Percentiles rank a stretch among this genome's conserved stretches.
These are phyloP conservation scores for Paraurostyla sp. DNA, from an alignment of 73 alveolate genomes.

Conservation along the genomic window DNA sequence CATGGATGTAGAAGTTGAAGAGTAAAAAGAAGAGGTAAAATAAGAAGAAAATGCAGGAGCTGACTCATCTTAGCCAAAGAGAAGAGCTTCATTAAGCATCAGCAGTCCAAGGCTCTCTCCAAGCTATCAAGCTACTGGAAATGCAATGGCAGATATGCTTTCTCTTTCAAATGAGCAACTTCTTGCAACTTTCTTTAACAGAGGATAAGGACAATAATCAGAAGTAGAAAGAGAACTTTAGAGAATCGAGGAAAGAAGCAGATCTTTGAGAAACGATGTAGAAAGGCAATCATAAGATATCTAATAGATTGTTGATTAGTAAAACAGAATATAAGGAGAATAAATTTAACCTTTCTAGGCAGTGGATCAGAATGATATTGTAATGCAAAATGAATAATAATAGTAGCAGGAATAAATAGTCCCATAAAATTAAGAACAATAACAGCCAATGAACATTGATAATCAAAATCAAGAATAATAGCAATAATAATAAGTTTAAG, in stretches of 20 bases:
- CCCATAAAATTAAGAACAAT: no score
- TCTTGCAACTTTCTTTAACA: no score
- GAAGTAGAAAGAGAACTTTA: background rate
- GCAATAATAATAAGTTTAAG: background rate
- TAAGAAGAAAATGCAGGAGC: background rate
- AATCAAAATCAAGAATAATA: no score
- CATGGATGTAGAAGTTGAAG: background rate
- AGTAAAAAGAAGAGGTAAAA: background rate
- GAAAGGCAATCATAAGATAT: slow-evolving; percentile 14
- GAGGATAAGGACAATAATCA: no score
- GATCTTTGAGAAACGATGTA: background rate
- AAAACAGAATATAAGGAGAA: background rate
- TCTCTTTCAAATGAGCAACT: no score
- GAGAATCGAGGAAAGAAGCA: background rate
- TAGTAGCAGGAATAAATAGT: no score
- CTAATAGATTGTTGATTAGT: background rate
- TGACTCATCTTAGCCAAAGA: slow-evolving; percentile 9
- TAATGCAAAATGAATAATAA: no score
- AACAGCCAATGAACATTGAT: background rate
- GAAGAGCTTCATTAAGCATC: background rate
- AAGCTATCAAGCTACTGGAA: no score
- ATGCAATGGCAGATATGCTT: no score
- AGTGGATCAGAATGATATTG: background rate
- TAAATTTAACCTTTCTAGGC: background rate
- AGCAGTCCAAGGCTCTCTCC: background rate